Evolutionary conservation across 495 filamentous ascomycete genomes (phyloP).

Genomic region (Daldinia decipiens): DNA sequence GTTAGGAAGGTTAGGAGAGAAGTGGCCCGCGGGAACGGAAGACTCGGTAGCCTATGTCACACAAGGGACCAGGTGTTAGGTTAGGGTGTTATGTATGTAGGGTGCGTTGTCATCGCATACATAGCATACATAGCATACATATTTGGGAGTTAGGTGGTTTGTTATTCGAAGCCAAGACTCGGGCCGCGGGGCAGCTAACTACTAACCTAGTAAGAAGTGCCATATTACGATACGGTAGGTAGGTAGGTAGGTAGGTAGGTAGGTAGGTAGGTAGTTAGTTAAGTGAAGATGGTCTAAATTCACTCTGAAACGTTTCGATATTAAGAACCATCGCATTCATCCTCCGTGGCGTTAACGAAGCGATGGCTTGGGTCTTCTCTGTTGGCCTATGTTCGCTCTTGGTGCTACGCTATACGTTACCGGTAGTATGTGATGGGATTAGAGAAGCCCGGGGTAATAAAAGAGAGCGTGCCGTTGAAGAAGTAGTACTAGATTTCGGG

Average conservation of each 20-base stretch:
- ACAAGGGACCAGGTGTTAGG: conserved; percentile 15
- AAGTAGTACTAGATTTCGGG: conserved; percentile 8
- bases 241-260: too few species aligned
- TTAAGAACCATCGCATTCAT: conserved; percentile 13
- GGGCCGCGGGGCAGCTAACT: conserved; percentile 10
- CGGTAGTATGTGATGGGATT: conserved; percentile 22
- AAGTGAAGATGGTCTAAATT: conserved; percentile 6
- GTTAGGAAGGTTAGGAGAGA: conserved; percentile 34
- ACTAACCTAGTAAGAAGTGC: not conserved
- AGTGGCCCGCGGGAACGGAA: conserved; percentile 31
- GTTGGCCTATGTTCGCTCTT: conserved; percentile 19
- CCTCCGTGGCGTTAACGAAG: conserved; percentile 17
- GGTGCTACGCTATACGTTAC: conserved; percentile 30
- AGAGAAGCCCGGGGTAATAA: conserved; percentile 18
- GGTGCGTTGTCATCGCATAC: conserved; percentile 42
- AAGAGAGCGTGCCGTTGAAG: conserved; percentile 20
- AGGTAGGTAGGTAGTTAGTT: too few species aligned
- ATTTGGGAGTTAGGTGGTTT: conserved; percentile 16
- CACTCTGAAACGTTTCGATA: conserved; percentile 26
- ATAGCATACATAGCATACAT: conserved; percentile 18
- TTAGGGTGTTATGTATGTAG: conserved; percentile 16
- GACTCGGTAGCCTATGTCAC: conserved; percentile 34
- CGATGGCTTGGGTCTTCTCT: conserved; percentile 12
- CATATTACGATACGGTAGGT: not conserved
- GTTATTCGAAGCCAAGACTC: conserved; percentile 22